Conservation (phyloP, 78 protist species). For the Dictyostelium purpureum region DNA sequence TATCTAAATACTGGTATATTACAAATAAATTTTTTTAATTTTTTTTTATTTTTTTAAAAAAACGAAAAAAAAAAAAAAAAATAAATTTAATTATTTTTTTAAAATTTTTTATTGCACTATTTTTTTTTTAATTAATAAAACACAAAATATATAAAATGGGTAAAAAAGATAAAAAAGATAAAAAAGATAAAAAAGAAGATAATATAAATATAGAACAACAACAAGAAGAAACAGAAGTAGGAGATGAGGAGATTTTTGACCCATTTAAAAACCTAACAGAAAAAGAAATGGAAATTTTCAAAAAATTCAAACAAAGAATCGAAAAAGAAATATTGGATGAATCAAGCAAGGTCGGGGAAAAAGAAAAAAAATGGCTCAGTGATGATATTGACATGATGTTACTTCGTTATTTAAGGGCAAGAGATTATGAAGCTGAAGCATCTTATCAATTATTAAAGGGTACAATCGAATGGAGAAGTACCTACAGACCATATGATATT, state of each 20-base stretch:
- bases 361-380: conserved; percentile 42
- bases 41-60: neutral
- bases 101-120: neutral
- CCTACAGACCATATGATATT: conserved; percentile 57
- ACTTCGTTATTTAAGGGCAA: conserved; percentile 64
- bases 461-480: conserved; percentile 63
- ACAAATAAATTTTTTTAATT: neutral
- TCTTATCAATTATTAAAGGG: conserved; percentile 13
- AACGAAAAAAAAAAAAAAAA: neutral
- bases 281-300: conserved; percentile 24
- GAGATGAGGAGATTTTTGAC: neutral
- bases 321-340: neutral
- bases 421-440: conserved; percentile 39
- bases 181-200: conserved; percentile 11
- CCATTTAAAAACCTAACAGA: conserved; percentile 32
- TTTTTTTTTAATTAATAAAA: neutral
- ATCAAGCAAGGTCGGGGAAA: neutral
- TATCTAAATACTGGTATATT: too few species aligned
- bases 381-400: conserved; percentile 42
- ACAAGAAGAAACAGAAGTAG: neutral
- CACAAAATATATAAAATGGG: neutral
- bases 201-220: neutral
- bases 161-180: conserved; percentile 9
- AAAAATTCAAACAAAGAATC: conserved; percentile 37
- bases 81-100: neutral